Conservation (phyloP, 169 alveolate species). For the Plasmodium gonderi region DNA sequence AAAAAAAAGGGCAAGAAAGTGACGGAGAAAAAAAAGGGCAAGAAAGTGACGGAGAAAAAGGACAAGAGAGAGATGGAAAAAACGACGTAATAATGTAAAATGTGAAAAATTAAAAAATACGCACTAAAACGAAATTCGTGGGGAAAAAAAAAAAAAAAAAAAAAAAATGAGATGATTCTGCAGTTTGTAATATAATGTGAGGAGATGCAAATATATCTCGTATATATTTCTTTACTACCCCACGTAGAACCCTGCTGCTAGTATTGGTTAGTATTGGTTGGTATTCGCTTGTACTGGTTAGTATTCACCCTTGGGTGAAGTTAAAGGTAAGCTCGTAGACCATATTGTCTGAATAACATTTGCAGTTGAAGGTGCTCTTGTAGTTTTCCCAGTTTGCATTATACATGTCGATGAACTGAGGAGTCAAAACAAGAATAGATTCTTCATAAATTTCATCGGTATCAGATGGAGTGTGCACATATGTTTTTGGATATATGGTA, state of each 20-base stretch:
- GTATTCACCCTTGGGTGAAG: not conserved
- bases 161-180: not conserved
- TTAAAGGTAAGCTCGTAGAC: not conserved
- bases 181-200: too few relatives aligned
- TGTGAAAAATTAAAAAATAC: not conserved
- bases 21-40: too few relatives aligned
- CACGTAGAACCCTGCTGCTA: too few relatives aligned
- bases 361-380: constrained; percentile 11
- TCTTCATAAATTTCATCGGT: constrained; percentile 2
- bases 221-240: too few relatives aligned
- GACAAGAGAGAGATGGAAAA: too few relatives aligned
- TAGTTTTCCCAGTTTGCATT: not conserved
- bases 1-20: too few relatives aligned
- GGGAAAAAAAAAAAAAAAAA: not conserved
- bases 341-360: constrained; percentile 1
- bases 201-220: too few relatives aligned
- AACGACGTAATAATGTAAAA: too few relatives aligned
- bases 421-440: not conserved
- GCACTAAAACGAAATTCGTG: not conserved
- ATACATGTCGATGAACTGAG: not conserved
- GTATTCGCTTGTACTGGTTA: not conserved
- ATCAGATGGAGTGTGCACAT: not conserved
- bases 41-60: too few relatives aligned
- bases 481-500: constrained; percentile 36
- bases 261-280: too few relatives aligned